Percentiles rank a stretch among this genome's conserved stretches.
phyloP scores from a whole-genome alignment of 441 rosid species.

The Raphanus hybrid region DNA sequence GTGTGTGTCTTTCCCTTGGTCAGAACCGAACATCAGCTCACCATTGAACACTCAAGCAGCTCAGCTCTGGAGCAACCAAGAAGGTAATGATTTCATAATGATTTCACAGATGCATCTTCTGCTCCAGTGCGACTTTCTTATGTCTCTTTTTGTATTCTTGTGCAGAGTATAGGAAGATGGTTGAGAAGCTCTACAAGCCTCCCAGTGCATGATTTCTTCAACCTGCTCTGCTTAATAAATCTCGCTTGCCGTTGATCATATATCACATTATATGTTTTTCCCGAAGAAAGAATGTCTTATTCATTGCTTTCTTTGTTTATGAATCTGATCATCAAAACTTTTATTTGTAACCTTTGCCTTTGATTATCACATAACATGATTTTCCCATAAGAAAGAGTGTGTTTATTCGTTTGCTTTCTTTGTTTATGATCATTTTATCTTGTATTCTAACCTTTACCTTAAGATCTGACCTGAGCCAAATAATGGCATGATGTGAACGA shows the following conservation, averaged over 20 bases:
- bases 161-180: constrained; percentile 94
- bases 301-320: constrained; percentile 20
- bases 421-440: too few species aligned
- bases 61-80: constrained; percentile 94
- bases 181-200: constrained; percentile 27
- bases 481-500: too few species aligned
- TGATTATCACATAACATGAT: not conserved
- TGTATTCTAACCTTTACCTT: too few species aligned
- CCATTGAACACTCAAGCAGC: constrained; percentile 97
- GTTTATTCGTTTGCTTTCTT: not conserved
- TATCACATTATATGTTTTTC: not conserved
- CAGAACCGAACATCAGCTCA: constrained; percentile 96
- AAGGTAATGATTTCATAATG: constrained; percentile 50
- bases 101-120: too few species aligned
- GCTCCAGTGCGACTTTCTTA: constrained; percentile 14
- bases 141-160: not conserved
- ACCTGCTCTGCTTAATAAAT: constrained; percentile 18
- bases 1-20: constrained; percentile 17
- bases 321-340: constrained; percentile 13
- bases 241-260: not conserved
- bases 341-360: constrained; percentile 9
- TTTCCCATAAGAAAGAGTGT: constrained; percentile 15
- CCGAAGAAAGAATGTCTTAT: constrained; percentile 21
- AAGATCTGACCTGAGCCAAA: too few species aligned
- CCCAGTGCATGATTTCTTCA: not conserved